Evolutionary conservation across 2,329 filamentous ascomycete species (phyloP).

Genomic region (Botryotinia narcissicola): DNA sequence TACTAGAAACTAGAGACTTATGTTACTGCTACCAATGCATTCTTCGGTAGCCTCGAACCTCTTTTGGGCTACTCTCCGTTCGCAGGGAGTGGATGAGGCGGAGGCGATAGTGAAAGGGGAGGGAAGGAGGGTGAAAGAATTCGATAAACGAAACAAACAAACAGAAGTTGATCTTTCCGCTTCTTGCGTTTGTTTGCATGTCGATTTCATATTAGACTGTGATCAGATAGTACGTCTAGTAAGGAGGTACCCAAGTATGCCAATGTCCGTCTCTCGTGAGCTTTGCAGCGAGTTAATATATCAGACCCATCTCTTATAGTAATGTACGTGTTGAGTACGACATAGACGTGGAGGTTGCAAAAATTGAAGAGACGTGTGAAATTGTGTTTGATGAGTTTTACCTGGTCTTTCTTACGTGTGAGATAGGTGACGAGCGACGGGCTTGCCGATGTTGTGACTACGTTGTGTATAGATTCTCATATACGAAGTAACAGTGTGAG

Average conservation of each 20-base stretch:
- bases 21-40: slow-evolving; percentile 5
- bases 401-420: slow-evolving; percentile 7
- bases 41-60: slow-evolving; percentile 9
- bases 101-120: background rate
- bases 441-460: slow-evolving; percentile 19
- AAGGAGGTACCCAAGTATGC: slow-evolving; percentile 11
- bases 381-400: slow-evolving; percentile 8
- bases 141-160: background rate
- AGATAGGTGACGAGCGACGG: slow-evolving; percentile 16
- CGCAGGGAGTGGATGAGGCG: background rate
- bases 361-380: background rate
- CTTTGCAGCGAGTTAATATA: slow-evolving; percentile 19
- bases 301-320: slow-evolving; percentile 13
- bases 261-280: slow-evolving; percentile 19
- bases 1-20: background rate
- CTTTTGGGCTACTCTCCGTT: background rate
- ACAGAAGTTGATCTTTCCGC: background rate
- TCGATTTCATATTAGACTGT: slow-evolving; percentile 4
- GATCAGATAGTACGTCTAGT: background rate
- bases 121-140: background rate
- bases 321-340: slow-evolving; percentile 3
- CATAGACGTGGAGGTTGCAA: background rate
- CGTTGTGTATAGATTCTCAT: slow-evolving; percentile 8
- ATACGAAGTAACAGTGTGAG: slow-evolving; percentile 18
- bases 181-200: slow-evolving; percentile 13